These are phyloP conservation scores for Calocera viscosa DNA, from an alignment of 768 basidiomycete species.

Conservation along the genomic window DNA sequence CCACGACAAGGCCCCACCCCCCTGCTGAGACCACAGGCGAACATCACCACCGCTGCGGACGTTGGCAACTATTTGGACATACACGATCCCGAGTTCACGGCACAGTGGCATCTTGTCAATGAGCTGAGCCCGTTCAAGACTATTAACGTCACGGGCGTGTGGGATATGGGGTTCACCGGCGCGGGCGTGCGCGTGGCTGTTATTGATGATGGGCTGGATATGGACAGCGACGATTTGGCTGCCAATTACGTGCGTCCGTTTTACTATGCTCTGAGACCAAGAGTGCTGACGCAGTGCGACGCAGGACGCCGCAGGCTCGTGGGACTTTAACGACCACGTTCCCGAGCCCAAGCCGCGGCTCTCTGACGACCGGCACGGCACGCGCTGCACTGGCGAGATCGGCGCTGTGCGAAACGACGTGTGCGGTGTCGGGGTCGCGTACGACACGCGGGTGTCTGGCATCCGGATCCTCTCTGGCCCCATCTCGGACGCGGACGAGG, in stretches of 20 bases:
- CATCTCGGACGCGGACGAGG: constrained; percentile 92
- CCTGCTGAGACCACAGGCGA: not conserved
- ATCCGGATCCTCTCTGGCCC: constrained; percentile 90
- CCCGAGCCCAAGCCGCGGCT: constrained; percentile 76
- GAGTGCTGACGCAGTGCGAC: not conserved
- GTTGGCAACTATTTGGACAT: constrained; percentile 54
- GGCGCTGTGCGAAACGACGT: constrained; percentile 85
- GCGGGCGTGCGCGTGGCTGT: constrained; percentile 75
- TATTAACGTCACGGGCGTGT: constrained; percentile 88
- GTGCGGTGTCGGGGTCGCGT: constrained; percentile 91
- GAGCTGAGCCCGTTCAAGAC: constrained; percentile 57
- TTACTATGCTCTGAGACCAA: not conserved
- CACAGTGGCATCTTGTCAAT: constrained; percentile 95
- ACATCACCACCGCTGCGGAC: constrained; percentile 18
- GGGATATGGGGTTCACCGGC: constrained; percentile 77
- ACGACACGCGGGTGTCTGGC: constrained; percentile 81
- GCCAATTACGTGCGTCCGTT: constrained; percentile 75
- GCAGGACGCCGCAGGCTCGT: constrained; percentile 75
- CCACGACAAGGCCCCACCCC: constrained; percentile 8
- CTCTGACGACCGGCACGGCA: constrained; percentile 90
- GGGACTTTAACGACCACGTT: constrained; percentile 93
- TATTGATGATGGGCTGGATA: constrained; percentile 92
- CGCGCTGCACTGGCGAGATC: constrained; percentile 93
- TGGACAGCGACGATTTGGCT: constrained; percentile 71
- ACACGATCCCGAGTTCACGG: constrained; percentile 63